These are phyloP conservation scores for Globisporangium camurandrum DNA, from an alignment of 352 stramenopile species.

Conservation along the genomic window DNA sequence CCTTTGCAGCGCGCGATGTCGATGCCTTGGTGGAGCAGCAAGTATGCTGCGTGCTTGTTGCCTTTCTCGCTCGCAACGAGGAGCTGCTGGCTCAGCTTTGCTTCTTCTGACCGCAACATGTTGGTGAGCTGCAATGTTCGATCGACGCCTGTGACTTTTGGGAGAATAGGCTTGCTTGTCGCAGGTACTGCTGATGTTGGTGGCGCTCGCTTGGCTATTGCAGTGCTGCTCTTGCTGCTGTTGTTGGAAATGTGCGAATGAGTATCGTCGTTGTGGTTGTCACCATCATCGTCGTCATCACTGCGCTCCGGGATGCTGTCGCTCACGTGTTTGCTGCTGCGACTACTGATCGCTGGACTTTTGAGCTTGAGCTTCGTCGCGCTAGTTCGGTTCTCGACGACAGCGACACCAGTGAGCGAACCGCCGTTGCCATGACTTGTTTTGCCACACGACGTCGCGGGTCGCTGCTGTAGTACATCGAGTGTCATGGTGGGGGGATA, in stretches of 20 bases:
- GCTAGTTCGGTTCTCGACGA: conserved; percentile 3
- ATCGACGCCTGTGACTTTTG: conserved; percentile 6
- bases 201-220: not conserved
- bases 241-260: not conserved
- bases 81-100: conserved; percentile 46
- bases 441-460: conserved; percentile 7
- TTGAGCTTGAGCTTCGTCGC: not conserved
- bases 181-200: no score
- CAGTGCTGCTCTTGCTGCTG: not conserved
- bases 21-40: conserved; percentile 60
- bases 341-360: not conserved
- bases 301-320: conserved; percentile 5
- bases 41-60: conserved; percentile 51
- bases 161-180: not conserved
- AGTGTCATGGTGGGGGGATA: no score
- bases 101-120: conserved; percentile 29
- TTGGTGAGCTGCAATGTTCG: conserved; percentile 24
- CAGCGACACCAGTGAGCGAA: not conserved
- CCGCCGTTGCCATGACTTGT: not conserved
- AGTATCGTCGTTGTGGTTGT: not conserved
- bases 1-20: conserved; percentile 49
- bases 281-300: no score
- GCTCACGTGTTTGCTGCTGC: not conserved
- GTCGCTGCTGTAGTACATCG: conserved; percentile 19
- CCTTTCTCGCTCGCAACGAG: conserved; percentile 68